Evolutionary conservation across 345 rosid species (phyloP).

Genomic region (Carallia brachiata): DNA sequence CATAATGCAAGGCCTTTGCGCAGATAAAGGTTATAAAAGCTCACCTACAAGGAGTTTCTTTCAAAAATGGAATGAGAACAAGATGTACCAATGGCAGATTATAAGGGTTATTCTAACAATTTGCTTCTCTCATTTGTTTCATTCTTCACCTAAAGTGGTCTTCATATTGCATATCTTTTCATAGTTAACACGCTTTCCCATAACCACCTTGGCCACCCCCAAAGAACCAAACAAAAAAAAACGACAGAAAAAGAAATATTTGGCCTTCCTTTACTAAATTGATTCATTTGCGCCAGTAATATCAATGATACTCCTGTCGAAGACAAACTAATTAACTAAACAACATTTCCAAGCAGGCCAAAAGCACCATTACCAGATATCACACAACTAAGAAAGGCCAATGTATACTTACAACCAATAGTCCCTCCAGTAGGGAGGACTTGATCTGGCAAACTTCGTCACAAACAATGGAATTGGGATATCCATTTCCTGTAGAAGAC

Average conservation of each 20-base stretch:
- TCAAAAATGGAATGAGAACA: background rate
- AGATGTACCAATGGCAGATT: background rate
- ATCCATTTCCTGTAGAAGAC: slow-evolving; percentile 42
- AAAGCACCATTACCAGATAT: background rate
- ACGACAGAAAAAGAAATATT: too few relatives aligned
- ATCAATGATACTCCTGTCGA: too few relatives aligned
- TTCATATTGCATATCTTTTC: background rate
- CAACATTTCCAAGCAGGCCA: background rate
- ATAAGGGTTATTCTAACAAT: background rate
- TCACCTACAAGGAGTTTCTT: background rate
- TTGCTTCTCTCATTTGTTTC: background rate
- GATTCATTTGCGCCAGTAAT: too few relatives aligned
- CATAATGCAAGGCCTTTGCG: too few relatives aligned
- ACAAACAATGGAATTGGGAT: slow-evolving; percentile 40
- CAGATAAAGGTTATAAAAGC: background rate
- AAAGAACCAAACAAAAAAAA: too few relatives aligned
- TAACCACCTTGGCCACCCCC: too few relatives aligned
- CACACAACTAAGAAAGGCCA: slow-evolving; percentile 3
- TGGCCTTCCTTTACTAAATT: too few relatives aligned
- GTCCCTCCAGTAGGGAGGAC: slow-evolving; percentile 86
- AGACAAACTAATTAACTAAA: background rate
- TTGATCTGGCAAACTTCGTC: slow-evolving; percentile 87
- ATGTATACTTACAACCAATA: slow-evolving; percentile 66
- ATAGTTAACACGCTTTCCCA: background rate
- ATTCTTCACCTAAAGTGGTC: background rate